A percentile compares a stretch with the other conserved stretches of the same genome.
These are phyloP conservation scores for Clonostachys sp. DNA, from an alignment of 2,329 filamentous ascomycete genomes.

Conservation along the genomic window DNA sequence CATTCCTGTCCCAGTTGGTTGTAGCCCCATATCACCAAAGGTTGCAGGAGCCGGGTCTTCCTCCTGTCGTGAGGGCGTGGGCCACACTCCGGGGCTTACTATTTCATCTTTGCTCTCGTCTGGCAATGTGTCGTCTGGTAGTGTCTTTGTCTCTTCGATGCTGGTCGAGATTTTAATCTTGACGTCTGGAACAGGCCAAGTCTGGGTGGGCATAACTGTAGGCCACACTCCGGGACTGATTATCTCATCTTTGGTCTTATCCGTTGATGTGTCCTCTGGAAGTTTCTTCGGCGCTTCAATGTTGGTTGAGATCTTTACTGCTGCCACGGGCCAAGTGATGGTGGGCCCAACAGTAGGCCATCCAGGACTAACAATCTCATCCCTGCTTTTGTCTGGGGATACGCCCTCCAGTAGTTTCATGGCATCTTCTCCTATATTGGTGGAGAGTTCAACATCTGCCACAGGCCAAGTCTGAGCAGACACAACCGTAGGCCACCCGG, in stretches of 20 bases:
- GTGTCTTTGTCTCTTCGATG: neutral
- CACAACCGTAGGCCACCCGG: neutral
- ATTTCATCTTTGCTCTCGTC: neutral
- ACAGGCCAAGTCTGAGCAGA: neutral
- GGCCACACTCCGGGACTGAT: neutral
- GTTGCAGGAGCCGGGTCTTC: too few species aligned
- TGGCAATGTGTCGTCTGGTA: neutral
- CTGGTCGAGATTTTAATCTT: neutral
- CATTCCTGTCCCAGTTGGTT: too few species aligned
- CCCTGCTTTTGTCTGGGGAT: neutral
- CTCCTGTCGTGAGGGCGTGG: too few species aligned
- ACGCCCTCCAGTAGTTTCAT: neutral
- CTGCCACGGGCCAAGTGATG: neutral
- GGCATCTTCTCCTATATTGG: neutral
- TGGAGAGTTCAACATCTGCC: neutral
- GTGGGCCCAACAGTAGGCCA: neutral
- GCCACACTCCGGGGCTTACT: neutral
- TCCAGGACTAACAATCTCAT: neutral
- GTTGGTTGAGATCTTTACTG: neutral
- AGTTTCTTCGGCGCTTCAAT: neutral
- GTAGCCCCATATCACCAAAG: too few species aligned
- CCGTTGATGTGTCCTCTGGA: neutral
- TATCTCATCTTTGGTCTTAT: neutral
- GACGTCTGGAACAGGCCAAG: neutral
- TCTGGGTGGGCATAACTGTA: neutral